A percentile compares a stretch with the other conserved stretches of the same genome.
These are phyloP conservation scores for Pythium vanterpoolii DNA, from an alignment of 352 stramenopile genomes.

Conservation along the genomic window DNA sequence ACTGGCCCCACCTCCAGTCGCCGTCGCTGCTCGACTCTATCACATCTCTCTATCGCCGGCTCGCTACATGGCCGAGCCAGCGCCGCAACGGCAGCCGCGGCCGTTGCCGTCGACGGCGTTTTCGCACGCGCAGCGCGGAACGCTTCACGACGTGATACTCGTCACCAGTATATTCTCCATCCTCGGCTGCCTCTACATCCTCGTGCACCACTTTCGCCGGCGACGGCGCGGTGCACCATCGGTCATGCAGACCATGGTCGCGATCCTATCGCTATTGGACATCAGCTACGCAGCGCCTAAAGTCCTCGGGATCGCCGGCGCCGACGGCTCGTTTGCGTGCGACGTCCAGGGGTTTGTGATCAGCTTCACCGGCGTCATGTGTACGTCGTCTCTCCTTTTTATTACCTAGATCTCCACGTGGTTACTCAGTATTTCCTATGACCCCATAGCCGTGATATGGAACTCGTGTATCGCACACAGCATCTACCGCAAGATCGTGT, in stretches of 20 bases:
- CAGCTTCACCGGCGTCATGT: conserved; percentile 51
- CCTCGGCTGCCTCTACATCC: conserved; percentile 24
- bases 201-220: conserved; percentile 22
- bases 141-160: conserved; percentile 24
- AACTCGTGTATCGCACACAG: conserved; percentile 70
- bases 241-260: conserved; percentile 70
- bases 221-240: conserved; percentile 27
- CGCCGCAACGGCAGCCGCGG: neutral
- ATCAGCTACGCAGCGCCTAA: conserved; percentile 48
- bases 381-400: conserved; percentile 21
- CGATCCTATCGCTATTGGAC: conserved; percentile 65
- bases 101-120: conserved; percentile 3
- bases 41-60: neutral
- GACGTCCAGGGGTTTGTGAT: conserved; percentile 54
- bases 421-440: neutral
- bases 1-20: too few relatives aligned
- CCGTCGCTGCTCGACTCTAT: neutral
- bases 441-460: conserved; percentile 52
- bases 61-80: conserved; percentile 1
- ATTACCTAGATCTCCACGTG: neutral
- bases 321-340: conserved; percentile 28
- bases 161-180: conserved; percentile 12
- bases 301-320: conserved; percentile 35
- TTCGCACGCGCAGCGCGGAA: conserved; percentile 15
- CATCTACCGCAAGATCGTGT: conserved; percentile 67